phyloP scores from a whole-genome alignment of 345 rosid genomes.

The Eucalyptus pumila region DNA sequence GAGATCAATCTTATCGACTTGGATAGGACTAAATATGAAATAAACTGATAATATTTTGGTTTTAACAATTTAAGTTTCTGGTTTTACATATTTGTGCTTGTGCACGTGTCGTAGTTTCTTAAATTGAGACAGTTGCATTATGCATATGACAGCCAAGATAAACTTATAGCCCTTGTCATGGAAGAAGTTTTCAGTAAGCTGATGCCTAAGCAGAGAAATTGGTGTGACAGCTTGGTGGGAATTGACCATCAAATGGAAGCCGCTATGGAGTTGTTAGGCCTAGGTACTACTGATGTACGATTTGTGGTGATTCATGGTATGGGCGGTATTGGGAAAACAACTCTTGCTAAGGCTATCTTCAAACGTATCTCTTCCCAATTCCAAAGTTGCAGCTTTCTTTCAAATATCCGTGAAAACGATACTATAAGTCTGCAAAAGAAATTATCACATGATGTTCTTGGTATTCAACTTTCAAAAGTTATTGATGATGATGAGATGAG shows the following conservation, averaged over 20 bases:
- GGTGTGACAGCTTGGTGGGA: background rate
- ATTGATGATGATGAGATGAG: background rate
- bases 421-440: background rate
- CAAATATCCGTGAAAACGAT: fast-evolving
- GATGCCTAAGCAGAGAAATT: fast-evolving
- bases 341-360: background rate
- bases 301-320: background rate
- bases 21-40: fast-evolving
- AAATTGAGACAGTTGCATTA: background rate
- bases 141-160: background rate
- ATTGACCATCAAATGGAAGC: background rate
- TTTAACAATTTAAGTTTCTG: background rate
- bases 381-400: background rate
- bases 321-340: background rate
- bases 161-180: background rate
- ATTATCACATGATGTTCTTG: fast-evolving
- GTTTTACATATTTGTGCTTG: background rate
- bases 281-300: background rate
- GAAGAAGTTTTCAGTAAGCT: background rate
- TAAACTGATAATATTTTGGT: background rate
- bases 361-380: background rate
- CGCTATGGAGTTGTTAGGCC: background rate
- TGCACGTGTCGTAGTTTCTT: background rate
- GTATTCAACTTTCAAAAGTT: fast-evolving
- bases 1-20: background rate